Conservation (phyloP, 805 yeast genomes). For the Starmerella gropengiesseri region DNA sequence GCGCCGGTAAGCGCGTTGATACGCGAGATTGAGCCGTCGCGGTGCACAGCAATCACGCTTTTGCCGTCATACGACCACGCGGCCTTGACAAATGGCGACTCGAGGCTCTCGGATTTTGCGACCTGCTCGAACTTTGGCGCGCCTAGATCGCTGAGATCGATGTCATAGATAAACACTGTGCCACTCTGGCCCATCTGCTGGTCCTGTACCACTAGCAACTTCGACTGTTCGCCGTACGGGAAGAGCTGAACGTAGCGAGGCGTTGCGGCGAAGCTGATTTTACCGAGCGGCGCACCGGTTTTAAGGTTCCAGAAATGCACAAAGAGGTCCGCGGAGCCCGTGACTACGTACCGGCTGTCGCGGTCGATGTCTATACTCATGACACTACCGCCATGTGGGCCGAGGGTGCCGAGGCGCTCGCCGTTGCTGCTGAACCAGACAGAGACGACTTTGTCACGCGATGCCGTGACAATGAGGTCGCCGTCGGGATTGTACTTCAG, state of each 20-base stretch:
- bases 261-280: conserved; percentile 72
- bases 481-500: conserved; percentile 94
- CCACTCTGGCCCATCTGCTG: conserved; percentile 87
- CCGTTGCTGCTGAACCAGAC: conserved; percentile 95
- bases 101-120: conserved; percentile 19
- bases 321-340: conserved; percentile 86
- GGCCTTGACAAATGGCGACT: conserved; percentile 48
- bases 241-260: conserved; percentile 82
- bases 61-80: conserved; percentile 74
- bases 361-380: conserved; percentile 85
- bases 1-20: conserved; percentile 70
- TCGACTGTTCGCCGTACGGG: conserved; percentile 49
- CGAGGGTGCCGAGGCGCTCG: conserved; percentile 88
- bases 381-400: conserved; percentile 84
- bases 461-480: conserved; percentile 80
- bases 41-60: conserved; percentile 75
- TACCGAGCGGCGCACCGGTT: conserved; percentile 47
- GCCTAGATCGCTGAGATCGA: conserved; percentile 41
- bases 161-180: conserved; percentile 54
- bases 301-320: conserved; percentile 75
- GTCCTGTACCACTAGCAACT: conserved; percentile 66
- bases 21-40: conserved; percentile 74
- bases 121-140: conserved; percentile 44
- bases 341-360: conserved; percentile 55
- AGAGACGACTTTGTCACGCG: conserved; percentile 75